phyloP scores from a whole-genome alignment of 2,329 filamentous ascomycete species.

The Massarina eburnea region DNA sequence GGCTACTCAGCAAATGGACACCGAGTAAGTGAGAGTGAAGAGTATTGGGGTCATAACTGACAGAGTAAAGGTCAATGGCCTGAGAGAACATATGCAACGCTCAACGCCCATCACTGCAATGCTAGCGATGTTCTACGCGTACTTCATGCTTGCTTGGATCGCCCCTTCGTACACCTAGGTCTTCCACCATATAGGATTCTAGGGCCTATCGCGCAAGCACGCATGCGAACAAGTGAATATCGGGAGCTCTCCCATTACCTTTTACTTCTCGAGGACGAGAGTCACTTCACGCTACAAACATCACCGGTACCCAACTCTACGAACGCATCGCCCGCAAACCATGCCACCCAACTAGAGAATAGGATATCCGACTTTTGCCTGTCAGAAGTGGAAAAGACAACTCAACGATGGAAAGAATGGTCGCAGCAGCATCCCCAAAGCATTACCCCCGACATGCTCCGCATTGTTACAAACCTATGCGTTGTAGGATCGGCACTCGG shows the following conservation, averaged over 20 bases:
- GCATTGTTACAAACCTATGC: constrained; percentile 53
- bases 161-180: constrained; percentile 29
- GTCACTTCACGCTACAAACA: constrained; percentile 9
- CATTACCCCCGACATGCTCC: constrained; percentile 54
- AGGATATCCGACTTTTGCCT: constrained; percentile 50
- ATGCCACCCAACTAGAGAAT: constrained; percentile 25
- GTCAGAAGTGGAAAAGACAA: constrained; percentile 49
- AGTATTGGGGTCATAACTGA: constrained; percentile 10
- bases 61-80: constrained; percentile 45
- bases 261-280: constrained; percentile 40
- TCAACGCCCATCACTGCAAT: constrained; percentile 64
- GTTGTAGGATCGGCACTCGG: constrained; percentile 43
- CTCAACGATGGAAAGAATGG: constrained; percentile 48
- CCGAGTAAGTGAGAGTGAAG: constrained; percentile 61
- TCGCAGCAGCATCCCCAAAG: constrained; percentile 46
- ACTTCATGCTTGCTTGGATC: constrained; percentile 69
- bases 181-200: constrained; percentile 37
- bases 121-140: constrained; percentile 69
- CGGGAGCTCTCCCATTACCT: constrained; percentile 52
- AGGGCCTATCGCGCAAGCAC: constrained; percentile 48
- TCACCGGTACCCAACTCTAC: not conserved
- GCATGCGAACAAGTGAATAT: constrained; percentile 45
- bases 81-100: constrained; percentile 68
- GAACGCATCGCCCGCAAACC: constrained; percentile 16
- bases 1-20: constrained; percentile 81